phyloP scores from a whole-genome alignment of 2,329 filamentous ascomycete genomes.

The Blumeria graminis region DNA sequence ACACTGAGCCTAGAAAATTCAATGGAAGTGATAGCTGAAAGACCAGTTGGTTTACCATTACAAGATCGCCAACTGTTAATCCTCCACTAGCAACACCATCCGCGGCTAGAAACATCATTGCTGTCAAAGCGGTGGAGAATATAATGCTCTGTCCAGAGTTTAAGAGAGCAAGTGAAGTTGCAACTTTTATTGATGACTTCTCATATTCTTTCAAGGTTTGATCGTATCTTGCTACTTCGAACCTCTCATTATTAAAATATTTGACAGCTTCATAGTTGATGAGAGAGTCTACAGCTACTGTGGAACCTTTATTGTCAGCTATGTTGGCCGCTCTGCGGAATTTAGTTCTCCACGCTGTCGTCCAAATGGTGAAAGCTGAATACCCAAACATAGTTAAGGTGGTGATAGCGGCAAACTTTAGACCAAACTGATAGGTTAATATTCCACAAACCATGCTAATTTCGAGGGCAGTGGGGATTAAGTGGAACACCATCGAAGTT shows the following conservation, averaged over 20 bases:
- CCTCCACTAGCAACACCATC: slow-evolving; percentile 62
- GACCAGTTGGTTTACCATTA: slow-evolving; percentile 97
- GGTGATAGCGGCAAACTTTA: slow-evolving; percentile 78
- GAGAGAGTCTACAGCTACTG: slow-evolving; percentile 81
- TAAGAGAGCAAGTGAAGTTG: slow-evolving; percentile 74
- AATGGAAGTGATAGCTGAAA: slow-evolving; percentile 93
- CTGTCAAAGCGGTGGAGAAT: slow-evolving; percentile 78
- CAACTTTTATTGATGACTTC: slow-evolving; percentile 86
- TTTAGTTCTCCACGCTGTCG: slow-evolving; percentile 90
- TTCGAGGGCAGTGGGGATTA: slow-evolving; percentile 78
- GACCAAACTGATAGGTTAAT: slow-evolving; percentile 83
- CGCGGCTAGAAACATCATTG: slow-evolving; percentile 95
- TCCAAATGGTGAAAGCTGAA: slow-evolving; percentile 88
- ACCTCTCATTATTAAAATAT: slow-evolving; percentile 98
- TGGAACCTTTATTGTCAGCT: slow-evolving; percentile 86
- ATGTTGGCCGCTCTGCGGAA: slow-evolving; percentile 89
- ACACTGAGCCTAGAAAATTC: slow-evolving; percentile 95
- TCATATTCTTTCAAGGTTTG: slow-evolving; percentile 69
- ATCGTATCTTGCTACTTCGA: slow-evolving; percentile 78
- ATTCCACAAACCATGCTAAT: slow-evolving; percentile 93
- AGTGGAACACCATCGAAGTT: slow-evolving; percentile 96
- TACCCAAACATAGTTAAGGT: slow-evolving; percentile 79
- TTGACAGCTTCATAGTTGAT: slow-evolving; percentile 99
- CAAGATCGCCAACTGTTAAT: slow-evolving; percentile 80
- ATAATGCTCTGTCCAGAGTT: slow-evolving; percentile 95